These are phyloP conservation scores for Zelopaecilomyces penicillatus DNA, from an alignment of 2,329 filamentous ascomycete species.

Conservation along the genomic window DNA sequence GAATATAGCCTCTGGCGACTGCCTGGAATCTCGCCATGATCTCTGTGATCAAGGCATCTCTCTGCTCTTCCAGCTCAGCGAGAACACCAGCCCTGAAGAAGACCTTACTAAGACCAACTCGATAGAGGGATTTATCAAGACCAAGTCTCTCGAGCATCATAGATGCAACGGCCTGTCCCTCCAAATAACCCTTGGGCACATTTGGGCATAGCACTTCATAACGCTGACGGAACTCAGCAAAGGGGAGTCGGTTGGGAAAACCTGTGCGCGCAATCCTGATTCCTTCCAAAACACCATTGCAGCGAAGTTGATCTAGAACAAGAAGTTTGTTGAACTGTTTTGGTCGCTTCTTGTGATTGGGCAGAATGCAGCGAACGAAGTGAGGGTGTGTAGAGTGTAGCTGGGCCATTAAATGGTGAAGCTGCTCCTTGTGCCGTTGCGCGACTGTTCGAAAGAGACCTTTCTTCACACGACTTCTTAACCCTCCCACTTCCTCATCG, in stretches of 20 bases:
- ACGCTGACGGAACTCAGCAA: slow-evolving; percentile 87
- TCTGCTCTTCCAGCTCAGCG: slow-evolving; percentile 91
- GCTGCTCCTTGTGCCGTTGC: slow-evolving; percentile 93
- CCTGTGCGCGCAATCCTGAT: slow-evolving; percentile 95
- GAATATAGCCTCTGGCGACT: slow-evolving; percentile 79
- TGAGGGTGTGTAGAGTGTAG: slow-evolving; percentile 95
- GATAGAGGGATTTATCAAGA: slow-evolving; percentile 77
- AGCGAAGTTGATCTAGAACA: slow-evolving; percentile 95
- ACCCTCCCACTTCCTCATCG: slow-evolving; percentile 63
- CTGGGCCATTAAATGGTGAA: slow-evolving; percentile 92
- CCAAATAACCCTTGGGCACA: slow-evolving; percentile 84
- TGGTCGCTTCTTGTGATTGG: slow-evolving; percentile 94
- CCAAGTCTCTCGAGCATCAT: slow-evolving; percentile 85
- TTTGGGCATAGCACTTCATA: slow-evolving; percentile 89
- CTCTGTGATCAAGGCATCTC: slow-evolving; percentile 83
- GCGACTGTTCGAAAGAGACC: slow-evolving; percentile 94
- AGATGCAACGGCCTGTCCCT: slow-evolving; percentile 76
- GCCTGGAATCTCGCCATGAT: slow-evolving; percentile 94
- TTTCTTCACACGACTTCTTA: slow-evolving; percentile 82
- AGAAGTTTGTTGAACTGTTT: slow-evolving; percentile 87
- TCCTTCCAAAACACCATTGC: slow-evolving; percentile 97
- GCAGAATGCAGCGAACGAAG: slow-evolving; percentile 94
- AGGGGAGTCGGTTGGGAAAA: slow-evolving; percentile 87
- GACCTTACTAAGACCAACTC: slow-evolving; percentile 92
- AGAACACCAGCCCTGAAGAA: slow-evolving; percentile 96